phyloP scores from a whole-genome alignment of 1,139 yeast species.

The Oligophagozyma castellii region DNA sequence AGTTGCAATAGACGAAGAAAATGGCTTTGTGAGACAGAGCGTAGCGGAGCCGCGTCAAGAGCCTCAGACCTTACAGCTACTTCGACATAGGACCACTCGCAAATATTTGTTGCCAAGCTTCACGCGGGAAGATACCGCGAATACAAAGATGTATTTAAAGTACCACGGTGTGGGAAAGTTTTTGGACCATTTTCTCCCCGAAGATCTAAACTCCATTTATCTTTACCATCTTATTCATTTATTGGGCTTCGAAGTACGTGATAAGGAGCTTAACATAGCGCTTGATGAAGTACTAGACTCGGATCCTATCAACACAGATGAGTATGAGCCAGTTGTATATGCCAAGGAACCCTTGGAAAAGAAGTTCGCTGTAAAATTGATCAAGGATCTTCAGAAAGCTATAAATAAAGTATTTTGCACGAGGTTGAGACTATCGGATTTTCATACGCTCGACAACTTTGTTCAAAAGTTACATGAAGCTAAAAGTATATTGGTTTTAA shows the following conservation, averaged over 20 bases:
- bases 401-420: conserved; percentile 44
- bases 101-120: conserved; percentile 25
- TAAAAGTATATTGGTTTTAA: conserved; percentile 56
- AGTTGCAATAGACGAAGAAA: too few species aligned
- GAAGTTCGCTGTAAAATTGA: conserved; percentile 33
- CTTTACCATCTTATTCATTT: conserved; percentile 34
- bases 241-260: conserved; percentile 40
- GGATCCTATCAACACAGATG: conserved; percentile 9
- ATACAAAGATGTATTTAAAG: conserved; percentile 48
- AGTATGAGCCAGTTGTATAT: conserved; percentile 10
- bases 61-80: too few species aligned
- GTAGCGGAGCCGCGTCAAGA: too few species aligned
- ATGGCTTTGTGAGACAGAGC: too few species aligned
- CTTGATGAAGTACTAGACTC: conserved; percentile 24
- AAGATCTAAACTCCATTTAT: conserved; percentile 41
- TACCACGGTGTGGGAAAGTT: conserved; percentile 47
- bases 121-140: conserved; percentile 30
- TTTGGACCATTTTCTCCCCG: conserved; percentile 46
- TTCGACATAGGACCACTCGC: too few species aligned
- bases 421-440: conserved; percentile 38
- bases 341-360: conserved; percentile 29
- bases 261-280: conserved; percentile 27
- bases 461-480: conserved; percentile 40
- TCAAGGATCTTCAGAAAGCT: conserved; percentile 42
- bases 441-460: conserved; percentile 50